Conservation (phyloP, 164 flowering plant genomes). For the Cinnamomum chago region DNA sequence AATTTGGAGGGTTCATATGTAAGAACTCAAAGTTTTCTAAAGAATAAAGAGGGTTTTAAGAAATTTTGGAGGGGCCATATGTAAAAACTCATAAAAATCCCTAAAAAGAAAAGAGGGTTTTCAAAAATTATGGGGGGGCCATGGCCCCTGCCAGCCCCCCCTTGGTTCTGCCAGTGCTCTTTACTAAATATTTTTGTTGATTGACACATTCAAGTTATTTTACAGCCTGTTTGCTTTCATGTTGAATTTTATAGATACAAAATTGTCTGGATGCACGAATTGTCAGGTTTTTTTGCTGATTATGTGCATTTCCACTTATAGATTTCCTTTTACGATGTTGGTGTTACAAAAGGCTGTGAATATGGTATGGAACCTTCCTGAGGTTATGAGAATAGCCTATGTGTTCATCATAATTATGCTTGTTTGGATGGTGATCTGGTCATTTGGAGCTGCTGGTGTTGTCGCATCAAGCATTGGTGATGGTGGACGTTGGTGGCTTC, state of each 20-base stretch:
- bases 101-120: too few species aligned
- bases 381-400: conserved; percentile 73
- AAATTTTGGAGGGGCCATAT: too few species aligned
- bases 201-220: neutral
- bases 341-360: conserved; percentile 86
- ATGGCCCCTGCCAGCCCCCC: too few species aligned
- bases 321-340: conserved; percentile 95
- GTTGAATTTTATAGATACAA: neutral
- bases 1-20: too few species aligned
- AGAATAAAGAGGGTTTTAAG: too few species aligned
- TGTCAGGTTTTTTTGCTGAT: neutral
- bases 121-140: too few species aligned
- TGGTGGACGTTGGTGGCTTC: conserved; percentile 94
- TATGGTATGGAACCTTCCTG: conserved; percentile 89
- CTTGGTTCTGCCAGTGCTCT: too few species aligned
- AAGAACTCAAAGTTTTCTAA: too few species aligned
- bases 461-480: conserved; percentile 83
- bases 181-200: too few species aligned
- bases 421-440: conserved; percentile 90
- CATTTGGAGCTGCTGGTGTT: conserved; percentile 95
- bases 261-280: neutral
- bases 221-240: neutral
- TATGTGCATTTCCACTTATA: conserved; percentile 22
- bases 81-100: too few species aligned
- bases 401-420: conserved; percentile 85